Conservation (phyloP, 1,139 yeast species). For the Pichia sp. region DNA sequence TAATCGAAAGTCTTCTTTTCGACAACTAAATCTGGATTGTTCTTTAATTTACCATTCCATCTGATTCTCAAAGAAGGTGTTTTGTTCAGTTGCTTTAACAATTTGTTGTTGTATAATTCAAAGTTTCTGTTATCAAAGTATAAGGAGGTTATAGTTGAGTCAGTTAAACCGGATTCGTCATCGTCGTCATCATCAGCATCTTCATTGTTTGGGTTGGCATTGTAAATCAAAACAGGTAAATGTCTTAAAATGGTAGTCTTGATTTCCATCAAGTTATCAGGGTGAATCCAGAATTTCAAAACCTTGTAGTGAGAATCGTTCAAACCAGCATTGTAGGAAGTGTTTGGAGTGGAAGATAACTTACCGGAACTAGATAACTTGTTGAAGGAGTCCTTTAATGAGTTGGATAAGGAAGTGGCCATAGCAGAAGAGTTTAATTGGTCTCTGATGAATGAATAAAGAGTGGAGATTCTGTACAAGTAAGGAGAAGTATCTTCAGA, state of each 20-base stretch:
- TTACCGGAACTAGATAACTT: constrained; percentile 33
- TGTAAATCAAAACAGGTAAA: constrained; percentile 86
- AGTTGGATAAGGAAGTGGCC: constrained; percentile 30
- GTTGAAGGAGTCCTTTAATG: constrained; percentile 31
- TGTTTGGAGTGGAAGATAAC: constrained; percentile 34
- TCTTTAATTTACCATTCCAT: constrained; percentile 85
- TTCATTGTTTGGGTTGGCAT: constrained; percentile 38
- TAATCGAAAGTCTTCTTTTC: constrained; percentile 75
- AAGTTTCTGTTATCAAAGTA: constrained; percentile 86
- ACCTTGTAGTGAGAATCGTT: constrained; percentile 62
- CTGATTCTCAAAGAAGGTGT: constrained; percentile 79
- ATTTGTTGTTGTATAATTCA: constrained; percentile 82
- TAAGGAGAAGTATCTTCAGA: constrained; percentile 94
- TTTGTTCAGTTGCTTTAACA: constrained; percentile 66
- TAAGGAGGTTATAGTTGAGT: constrained; percentile 81
- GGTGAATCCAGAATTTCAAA: constrained; percentile 94
- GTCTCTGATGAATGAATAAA: constrained; percentile 80
- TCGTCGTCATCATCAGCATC: constrained; percentile 34
- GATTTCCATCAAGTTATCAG: constrained; percentile 95
- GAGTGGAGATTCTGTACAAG: constrained; percentile 74
- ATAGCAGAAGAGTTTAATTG: constrained; percentile 38
- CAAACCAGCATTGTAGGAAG: constrained; percentile 21
- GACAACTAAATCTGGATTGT: constrained; percentile 72
- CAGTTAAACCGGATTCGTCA: constrained; percentile 47
- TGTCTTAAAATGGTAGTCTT: constrained; percentile 92